A percentile compares a stretch with the other conserved stretches of the same genome.
Evolutionary conservation across 108 stramenopile species (phyloP).

Genomic region (Cylindrotheca fusiformis): DNA sequence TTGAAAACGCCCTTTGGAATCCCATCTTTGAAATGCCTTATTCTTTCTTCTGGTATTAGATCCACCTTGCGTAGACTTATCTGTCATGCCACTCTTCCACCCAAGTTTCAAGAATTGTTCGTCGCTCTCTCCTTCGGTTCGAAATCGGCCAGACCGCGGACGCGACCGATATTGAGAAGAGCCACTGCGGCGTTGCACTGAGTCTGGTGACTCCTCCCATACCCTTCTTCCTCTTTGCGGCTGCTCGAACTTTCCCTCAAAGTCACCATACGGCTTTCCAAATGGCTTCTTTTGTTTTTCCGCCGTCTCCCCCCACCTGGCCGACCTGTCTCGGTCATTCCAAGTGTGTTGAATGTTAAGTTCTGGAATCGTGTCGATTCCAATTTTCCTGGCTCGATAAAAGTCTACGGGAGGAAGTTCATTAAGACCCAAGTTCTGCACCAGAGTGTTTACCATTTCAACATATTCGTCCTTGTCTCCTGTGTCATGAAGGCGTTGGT

Average conservation of each 20-base stretch:
- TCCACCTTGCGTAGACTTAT: background rate
- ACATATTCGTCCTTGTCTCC: conserved; percentile 8
- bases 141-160: background rate
- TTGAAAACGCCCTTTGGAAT: too few relatives aligned
- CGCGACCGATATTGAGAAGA: background rate
- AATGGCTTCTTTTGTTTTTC: background rate
- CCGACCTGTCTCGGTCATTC: conserved; percentile 17
- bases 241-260: conserved; percentile 22
- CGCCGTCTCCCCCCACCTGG: background rate
- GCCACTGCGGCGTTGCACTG: background rate
- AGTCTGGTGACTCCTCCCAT: background rate
- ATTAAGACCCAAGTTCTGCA: conserved; percentile 19
- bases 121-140: background rate
- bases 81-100: background rate
- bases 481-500: conserved; percentile 6
- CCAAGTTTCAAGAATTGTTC: conserved; percentile 10
- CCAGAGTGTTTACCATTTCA: conserved; percentile 15
- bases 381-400: conserved; percentile 22
- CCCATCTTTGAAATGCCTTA: background rate
- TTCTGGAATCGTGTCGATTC: conserved; percentile 18
- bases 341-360: conserved; percentile 29
- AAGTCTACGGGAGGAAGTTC: conserved; percentile 31
- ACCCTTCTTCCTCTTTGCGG: background rate
- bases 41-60: background rate
- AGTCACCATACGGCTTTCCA: conserved; percentile 25